Percentiles rank a stretch among this genome's conserved stretches.
phyloP scores from a whole-genome alignment of 2,329 filamentous ascomycete genomes.

The Tolypocladium tropicale region DNA sequence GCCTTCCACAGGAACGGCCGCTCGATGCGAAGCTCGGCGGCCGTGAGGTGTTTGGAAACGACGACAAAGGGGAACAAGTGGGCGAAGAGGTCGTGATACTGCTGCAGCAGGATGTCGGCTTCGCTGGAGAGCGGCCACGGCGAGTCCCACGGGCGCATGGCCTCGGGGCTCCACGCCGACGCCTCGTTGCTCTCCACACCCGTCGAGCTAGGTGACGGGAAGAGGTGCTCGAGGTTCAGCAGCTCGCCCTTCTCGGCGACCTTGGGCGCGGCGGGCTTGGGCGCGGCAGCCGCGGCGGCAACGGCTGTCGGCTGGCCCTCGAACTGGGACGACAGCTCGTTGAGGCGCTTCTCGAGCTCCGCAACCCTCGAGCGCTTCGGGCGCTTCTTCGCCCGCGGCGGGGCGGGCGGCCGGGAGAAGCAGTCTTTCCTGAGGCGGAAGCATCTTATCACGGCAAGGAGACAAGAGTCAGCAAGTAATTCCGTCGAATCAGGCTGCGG shows the following conservation, averaged over 20 bases:
- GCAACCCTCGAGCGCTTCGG: slow-evolving; percentile 37
- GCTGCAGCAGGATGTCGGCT: slow-evolving; percentile 26
- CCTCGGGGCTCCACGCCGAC: slow-evolving; percentile 10
- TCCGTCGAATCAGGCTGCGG: neutral
- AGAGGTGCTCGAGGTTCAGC: slow-evolving; percentile 24
- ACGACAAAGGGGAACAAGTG: slow-evolving; percentile 35
- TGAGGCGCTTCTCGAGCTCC: slow-evolving; percentile 38
- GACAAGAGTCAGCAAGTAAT: neutral
- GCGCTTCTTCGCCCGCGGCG: slow-evolving; percentile 34
- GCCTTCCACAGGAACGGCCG: slow-evolving; percentile 39
- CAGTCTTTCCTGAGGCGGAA: slow-evolving; percentile 37
- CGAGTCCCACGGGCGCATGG: slow-evolving; percentile 14
- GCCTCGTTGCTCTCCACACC: slow-evolving; percentile 10
- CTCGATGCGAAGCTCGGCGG: slow-evolving; percentile 24
- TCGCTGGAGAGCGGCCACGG: slow-evolving; percentile 32
- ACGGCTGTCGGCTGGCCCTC: slow-evolving; percentile 14
- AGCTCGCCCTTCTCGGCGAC: slow-evolving; percentile 8
- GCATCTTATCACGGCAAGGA: slow-evolving; percentile 24
- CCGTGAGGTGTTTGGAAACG: slow-evolving; percentile 24
- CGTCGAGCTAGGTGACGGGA: slow-evolving; percentile 17
- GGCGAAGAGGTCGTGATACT: slow-evolving; percentile 22
- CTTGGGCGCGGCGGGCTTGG: slow-evolving; percentile 4
- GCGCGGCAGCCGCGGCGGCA: slow-evolving; percentile 3
- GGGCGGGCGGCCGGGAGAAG: slow-evolving; percentile 34
- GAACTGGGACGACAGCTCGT: slow-evolving; percentile 37